These are phyloP conservation scores for Adenanthera pavonina DNA, from an alignment of 306 rosid species.

Conservation along the genomic window DNA sequence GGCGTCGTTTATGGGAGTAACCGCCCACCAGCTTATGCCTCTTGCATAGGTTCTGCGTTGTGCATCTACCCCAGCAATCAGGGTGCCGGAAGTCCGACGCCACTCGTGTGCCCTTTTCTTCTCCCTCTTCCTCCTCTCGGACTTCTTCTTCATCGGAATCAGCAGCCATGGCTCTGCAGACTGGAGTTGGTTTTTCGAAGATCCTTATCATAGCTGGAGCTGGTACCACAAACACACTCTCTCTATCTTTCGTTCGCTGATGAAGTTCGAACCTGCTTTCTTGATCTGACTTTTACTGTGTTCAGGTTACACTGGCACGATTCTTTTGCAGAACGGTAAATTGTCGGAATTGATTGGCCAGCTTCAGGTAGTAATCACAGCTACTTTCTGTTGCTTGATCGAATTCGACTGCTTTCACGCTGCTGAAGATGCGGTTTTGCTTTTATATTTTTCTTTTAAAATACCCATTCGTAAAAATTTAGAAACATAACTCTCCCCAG, in stretches of 20 bases:
- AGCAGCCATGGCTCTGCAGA: conserved; percentile 78
- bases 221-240: conserved; percentile 41
- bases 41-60: neutral
- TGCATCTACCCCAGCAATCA: neutral
- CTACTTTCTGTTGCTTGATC: conserved; percentile 19
- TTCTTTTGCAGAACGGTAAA: conserved; percentile 72
- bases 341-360: conserved; percentile 76
- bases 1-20: neutral
- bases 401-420: conserved; percentile 20
- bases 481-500: neutral
- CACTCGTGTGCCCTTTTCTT: neutral
- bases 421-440: neutral
- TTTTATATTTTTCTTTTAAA: neutral
- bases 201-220: conserved; percentile 73
- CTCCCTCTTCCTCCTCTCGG: neutral
- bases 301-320: conserved; percentile 79
- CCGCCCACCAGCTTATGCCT: neutral
- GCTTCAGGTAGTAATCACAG: conserved; percentile 62
- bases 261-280: neutral
- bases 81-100: neutral
- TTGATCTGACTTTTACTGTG: conserved; percentile 33
- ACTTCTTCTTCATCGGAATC: conserved; percentile 30
- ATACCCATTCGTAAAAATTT: neutral
- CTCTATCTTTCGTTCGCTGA: neutral
- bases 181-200: conserved; percentile 70